These are phyloP conservation scores for Botryotinia calthae DNA, from an alignment of 2,329 filamentous ascomycete species.

Conservation along the genomic window DNA sequence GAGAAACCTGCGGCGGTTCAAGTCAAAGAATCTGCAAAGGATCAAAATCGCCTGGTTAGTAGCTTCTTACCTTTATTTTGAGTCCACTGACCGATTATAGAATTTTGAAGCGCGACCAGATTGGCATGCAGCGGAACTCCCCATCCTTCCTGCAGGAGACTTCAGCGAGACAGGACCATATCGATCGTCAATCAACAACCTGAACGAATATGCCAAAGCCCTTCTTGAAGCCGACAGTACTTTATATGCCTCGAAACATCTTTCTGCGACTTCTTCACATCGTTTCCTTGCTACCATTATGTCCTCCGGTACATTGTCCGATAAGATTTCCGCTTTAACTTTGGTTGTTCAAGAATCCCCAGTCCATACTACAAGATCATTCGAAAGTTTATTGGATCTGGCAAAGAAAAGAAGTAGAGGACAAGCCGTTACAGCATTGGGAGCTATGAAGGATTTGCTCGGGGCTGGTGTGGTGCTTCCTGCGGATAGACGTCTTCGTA, in stretches of 20 bases:
- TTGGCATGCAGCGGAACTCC: slow-evolving; percentile 62
- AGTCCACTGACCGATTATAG: slow-evolving; percentile 43
- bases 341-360: slow-evolving; percentile 95
- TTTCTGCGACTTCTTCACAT: slow-evolving; percentile 80
- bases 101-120: slow-evolving; percentile 61
- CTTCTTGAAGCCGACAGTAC: slow-evolving; percentile 77
- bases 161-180: slow-evolving; percentile 47
- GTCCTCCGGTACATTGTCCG: slow-evolving; percentile 90
- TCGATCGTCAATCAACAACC: slow-evolving; percentile 52
- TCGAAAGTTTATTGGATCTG: slow-evolving; percentile 77
- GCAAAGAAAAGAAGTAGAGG: slow-evolving; percentile 93
- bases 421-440: slow-evolving; percentile 88
- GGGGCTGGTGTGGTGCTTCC: slow-evolving; percentile 86
- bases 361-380: slow-evolving; percentile 83
- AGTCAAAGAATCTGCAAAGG: slow-evolving; percentile 27
- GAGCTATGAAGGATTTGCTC: slow-evolving; percentile 89
- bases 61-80: slow-evolving; percentile 18
- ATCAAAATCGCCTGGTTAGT: slow-evolving; percentile 39
- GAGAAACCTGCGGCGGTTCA: slow-evolving; percentile 21
- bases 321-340: slow-evolving; percentile 94
- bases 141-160: slow-evolving; percentile 48
- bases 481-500: slow-evolving; percentile 72
- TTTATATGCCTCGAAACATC: slow-evolving; percentile 67
- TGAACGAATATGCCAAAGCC: slow-evolving; percentile 68
- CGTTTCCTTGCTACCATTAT: slow-evolving; percentile 98